Evolutionary conservation across 495 filamentous ascomycete genomes (phyloP).

Genomic region (Penicillium verhagenii): DNA sequence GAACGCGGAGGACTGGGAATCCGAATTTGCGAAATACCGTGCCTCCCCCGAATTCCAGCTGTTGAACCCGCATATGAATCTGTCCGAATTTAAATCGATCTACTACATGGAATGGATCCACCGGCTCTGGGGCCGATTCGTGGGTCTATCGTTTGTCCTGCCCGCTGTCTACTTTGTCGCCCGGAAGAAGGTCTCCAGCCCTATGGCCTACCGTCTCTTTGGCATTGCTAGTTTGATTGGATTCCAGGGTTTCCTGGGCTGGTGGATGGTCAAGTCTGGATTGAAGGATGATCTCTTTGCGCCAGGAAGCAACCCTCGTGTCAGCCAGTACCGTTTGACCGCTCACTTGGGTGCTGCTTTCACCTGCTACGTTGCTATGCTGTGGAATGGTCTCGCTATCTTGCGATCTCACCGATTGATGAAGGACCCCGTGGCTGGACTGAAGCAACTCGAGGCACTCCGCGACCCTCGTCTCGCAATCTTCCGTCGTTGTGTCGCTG

Average conservation of each 20-base stretch:
- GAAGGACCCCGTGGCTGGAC: conserved; percentile 55
- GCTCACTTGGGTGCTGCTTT: conserved; percentile 90
- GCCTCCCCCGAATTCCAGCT: conserved; percentile 87
- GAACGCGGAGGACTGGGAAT: conserved; percentile 74
- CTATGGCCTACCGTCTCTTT: conserved; percentile 72
- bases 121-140: conserved; percentile 89
- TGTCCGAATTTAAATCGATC: conserved; percentile 94
- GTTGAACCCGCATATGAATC: conserved; percentile 85
- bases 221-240: conserved; percentile 89
- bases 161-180: conserved; percentile 87
- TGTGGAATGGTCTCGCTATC: conserved; percentile 85
- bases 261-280: conserved; percentile 99
- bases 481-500: conserved; percentile 71
- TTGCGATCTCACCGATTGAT: conserved; percentile 71
- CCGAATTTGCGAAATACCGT: conserved; percentile 88
- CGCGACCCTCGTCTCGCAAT: conserved; percentile 61
- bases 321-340: conserved; percentile 89
- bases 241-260: conserved; percentile 92
- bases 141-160: conserved; percentile 84
- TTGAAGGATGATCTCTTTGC: conserved; percentile 93
- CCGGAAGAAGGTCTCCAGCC: conserved; percentile 70
- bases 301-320: conserved; percentile 83
- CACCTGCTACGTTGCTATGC: conserved; percentile 86
- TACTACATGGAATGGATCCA: conserved; percentile 99
- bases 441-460: conserved; percentile 56